Base-by-base conservation (phyloP, 2,329 filamentous ascomycete species). In the Hypoxylon sp. region DNA sequence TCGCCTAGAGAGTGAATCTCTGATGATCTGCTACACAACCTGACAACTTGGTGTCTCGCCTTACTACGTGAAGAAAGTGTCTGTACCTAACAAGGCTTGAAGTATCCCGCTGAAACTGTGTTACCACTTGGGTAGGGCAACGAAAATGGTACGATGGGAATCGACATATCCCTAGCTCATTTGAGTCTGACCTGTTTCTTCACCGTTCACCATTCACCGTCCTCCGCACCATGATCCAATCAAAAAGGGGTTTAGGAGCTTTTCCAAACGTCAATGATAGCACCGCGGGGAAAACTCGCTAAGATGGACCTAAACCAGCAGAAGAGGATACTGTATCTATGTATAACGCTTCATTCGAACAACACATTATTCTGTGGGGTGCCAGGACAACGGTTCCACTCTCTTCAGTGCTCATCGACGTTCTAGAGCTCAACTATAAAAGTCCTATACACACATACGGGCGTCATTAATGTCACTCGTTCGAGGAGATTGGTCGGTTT, bases 1-100 rank as follows among this genome's bases (percentile, higher is more conserved):
- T 68, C 60, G 65, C 55, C 61, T 68, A 64, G 51, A 31, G 55
- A 60, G 64, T 61, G 56, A 58, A 61, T 65, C 50, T 67, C 59
- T 57, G 37, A 59, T 63, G 42, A 56, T 56, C 55, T 55, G 53
- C 60, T 56, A 56, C 65, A 55, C 60, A 51, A 59, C 57, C 35
- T 65, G 56, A 55, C 60, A 51, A 59, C 57, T 42, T 65, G 56
- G 66, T 57, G 57, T 59, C 66, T 68, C 57, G 58, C 57, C 67
- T 60, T 65, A 57, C 50, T 56, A 66, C 50, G 29, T 52, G 35
- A 50, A 50, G 42, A 61, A 57, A 54, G 35, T 33, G 39, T 57
- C 63, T 57, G 50, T 65, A 63, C 58, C 42, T 29, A 63, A 67
- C 59, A 57, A 35, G 57, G 53, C 58, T 67, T 51, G 17, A 59